Conservation (phyloP, 371 early-diverging fungal genomes). For the Mucor circinelloides region DNA sequence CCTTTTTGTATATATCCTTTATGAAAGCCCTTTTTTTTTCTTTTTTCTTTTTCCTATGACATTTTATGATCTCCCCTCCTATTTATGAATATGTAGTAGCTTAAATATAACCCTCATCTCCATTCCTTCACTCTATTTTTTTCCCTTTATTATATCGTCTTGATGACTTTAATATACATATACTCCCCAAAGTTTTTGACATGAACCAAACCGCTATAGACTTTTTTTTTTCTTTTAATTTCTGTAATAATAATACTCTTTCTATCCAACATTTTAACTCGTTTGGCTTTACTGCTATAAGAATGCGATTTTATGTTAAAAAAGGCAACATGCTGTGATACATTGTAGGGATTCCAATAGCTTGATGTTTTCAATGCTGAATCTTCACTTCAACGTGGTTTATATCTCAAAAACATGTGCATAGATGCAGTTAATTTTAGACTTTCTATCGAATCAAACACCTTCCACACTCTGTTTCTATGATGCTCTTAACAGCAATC, state of each 20-base stretch:
- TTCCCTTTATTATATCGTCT: conserved; percentile 1
- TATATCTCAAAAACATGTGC: background rate
- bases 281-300: background rate
- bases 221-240: background rate
- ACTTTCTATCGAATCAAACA: background rate
- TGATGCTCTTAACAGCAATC: background rate
- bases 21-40: background rate
- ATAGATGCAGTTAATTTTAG: background rate
- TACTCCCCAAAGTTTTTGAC: conserved; percentile 2
- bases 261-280: background rate
- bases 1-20: conserved; percentile 3
- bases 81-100: conserved; percentile 13
- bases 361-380: background rate
- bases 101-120: conserved; percentile 21
- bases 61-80: background rate
- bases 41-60: background rate
- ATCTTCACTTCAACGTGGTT: background rate
- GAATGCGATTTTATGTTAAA: background rate
- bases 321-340: conserved; percentile 7
- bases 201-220: conserved; percentile 2
- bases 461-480: background rate
- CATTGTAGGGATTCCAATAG: background rate
- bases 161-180: conserved; percentile 5
- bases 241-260: background rate
- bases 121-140: conserved; percentile 13